Evolutionary conservation across 1,139 yeast species (phyloP).

Genomic region (Zygosaccharomyces pseudobailii): DNA sequence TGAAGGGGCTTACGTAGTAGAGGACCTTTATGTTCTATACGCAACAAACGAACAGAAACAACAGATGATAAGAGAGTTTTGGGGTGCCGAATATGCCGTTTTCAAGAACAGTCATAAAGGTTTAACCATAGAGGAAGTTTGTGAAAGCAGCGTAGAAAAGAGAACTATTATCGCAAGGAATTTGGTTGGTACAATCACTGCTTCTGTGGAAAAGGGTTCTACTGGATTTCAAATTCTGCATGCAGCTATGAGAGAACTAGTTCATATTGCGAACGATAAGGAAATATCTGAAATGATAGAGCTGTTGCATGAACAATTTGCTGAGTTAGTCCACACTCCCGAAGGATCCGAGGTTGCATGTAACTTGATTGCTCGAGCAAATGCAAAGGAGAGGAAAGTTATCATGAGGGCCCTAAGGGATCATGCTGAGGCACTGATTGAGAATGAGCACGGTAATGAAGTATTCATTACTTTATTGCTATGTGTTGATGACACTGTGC

Average conservation of each 20-base stretch:
- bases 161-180: slow-evolving; percentile 71
- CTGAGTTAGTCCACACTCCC: slow-evolving; percentile 90
- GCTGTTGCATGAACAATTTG: slow-evolving; percentile 78
- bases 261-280: slow-evolving; percentile 57
- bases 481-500: slow-evolving; percentile 91
- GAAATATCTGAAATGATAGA: slow-evolving; percentile 83
- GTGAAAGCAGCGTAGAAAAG: slow-evolving; percentile 74
- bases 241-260: slow-evolving; percentile 91
- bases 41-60: slow-evolving; percentile 78
- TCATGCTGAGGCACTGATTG: slow-evolving; percentile 68
- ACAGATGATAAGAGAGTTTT: slow-evolving; percentile 91
- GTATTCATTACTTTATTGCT: slow-evolving; percentile 75
- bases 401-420: slow-evolving; percentile 68
- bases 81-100: slow-evolving; percentile 95
- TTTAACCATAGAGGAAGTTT: slow-evolving; percentile 60
- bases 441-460: slow-evolving; percentile 80
- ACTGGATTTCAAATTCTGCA: slow-evolving; percentile 95
- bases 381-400: slow-evolving; percentile 86
- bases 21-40: slow-evolving; percentile 84
- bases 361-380: slow-evolving; percentile 71
- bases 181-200: slow-evolving; percentile 75
- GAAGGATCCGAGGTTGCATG: slow-evolving; percentile 93
- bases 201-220: slow-evolving; percentile 92
- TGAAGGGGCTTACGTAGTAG: slow-evolving; percentile 98
- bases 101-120: slow-evolving; percentile 71